Conservation (phyloP, 371 early-diverging fungal genomes). For the Actinomortierella wolfii region DNA sequence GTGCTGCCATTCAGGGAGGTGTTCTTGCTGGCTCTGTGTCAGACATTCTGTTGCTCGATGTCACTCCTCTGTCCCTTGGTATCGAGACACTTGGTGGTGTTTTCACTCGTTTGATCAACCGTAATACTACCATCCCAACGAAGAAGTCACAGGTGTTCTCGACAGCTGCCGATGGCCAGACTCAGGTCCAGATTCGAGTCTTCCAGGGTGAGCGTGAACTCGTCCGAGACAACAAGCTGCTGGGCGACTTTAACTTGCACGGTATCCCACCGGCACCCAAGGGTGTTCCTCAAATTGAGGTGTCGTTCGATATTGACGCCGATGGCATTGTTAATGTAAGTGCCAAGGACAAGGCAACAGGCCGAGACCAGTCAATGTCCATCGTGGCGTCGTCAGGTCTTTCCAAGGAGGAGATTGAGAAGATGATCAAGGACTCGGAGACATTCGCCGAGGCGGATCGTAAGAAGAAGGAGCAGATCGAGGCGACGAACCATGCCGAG, state of each 20-base stretch:
- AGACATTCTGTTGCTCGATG: slow-evolving; percentile 96
- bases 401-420: slow-evolving; percentile 94
- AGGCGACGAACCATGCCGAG: slow-evolving; percentile 94
- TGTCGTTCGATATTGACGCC: slow-evolving; percentile 99
- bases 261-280: slow-evolving; percentile 89
- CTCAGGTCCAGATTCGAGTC: slow-evolving; percentile 96
- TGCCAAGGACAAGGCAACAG: slow-evolving; percentile 97
- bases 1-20: slow-evolving; percentile 99
- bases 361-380: slow-evolving; percentile 94
- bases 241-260: slow-evolving; percentile 96
- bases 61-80: slow-evolving; percentile 98
- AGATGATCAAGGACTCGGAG: slow-evolving; percentile 95
- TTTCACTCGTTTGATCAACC: slow-evolving; percentile 96
- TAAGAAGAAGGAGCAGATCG: slow-evolving; percentile 90
- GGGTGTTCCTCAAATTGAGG: slow-evolving; percentile 94
- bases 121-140: slow-evolving; percentile 99
- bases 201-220: slow-evolving; percentile 99
- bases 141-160: slow-evolving; percentile 99
- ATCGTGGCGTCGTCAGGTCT: slow-evolving; percentile 98
- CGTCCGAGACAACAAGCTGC: slow-evolving; percentile 95
- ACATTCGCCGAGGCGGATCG: slow-evolving; percentile 91
- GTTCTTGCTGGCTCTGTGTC: slow-evolving; percentile 96
- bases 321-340: slow-evolving; percentile 99
- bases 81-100: slow-evolving; percentile 98
- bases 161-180: slow-evolving; percentile 99